These are phyloP conservation scores for Choanephora cucurbitarum DNA, from an alignment of 371 early-diverging fungal genomes.

Conservation along the genomic window DNA sequence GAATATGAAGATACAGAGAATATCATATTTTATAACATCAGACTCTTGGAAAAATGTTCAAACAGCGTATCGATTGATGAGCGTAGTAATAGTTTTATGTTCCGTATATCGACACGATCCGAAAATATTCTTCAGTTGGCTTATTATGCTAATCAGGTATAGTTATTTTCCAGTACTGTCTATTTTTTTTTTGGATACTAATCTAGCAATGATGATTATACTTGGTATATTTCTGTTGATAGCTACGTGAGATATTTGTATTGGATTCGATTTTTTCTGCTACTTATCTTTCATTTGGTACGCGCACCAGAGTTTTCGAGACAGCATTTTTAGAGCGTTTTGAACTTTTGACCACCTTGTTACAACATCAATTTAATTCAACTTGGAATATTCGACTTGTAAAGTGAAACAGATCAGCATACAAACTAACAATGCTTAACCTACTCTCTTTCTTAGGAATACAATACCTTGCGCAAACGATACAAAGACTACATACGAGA, in stretches of 20 bases:
- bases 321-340: slow-evolving; percentile 24
- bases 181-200: no score
- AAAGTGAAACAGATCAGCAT: not conserved
- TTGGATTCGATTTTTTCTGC: slow-evolving; percentile 30
- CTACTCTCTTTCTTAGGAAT: no score
- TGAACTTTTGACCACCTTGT: slow-evolving; percentile 27
- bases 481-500: slow-evolving; percentile 1
- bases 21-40: slow-evolving; percentile 30
- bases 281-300: slow-evolving; percentile 28
- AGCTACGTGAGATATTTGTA: slow-evolving; percentile 31
- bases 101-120: slow-evolving; percentile 21
- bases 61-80: slow-evolving; percentile 29
- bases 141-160: slow-evolving; percentile 39
- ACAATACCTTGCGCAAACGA: not conserved
- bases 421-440: not conserved
- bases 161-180: no score
- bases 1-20: slow-evolving; percentile 28
- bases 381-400: slow-evolving; percentile 25
- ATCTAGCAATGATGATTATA: no score
- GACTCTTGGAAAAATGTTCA: slow-evolving; percentile 24
- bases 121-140: slow-evolving; percentile 31
- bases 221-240: not conserved
- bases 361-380: slow-evolving; percentile 20
- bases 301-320: slow-evolving; percentile 1
- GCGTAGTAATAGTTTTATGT: slow-evolving; percentile 12